Evolutionary conservation across 352 stramenopile species (phyloP).

Genomic region (Pythium monospermum): DNA sequence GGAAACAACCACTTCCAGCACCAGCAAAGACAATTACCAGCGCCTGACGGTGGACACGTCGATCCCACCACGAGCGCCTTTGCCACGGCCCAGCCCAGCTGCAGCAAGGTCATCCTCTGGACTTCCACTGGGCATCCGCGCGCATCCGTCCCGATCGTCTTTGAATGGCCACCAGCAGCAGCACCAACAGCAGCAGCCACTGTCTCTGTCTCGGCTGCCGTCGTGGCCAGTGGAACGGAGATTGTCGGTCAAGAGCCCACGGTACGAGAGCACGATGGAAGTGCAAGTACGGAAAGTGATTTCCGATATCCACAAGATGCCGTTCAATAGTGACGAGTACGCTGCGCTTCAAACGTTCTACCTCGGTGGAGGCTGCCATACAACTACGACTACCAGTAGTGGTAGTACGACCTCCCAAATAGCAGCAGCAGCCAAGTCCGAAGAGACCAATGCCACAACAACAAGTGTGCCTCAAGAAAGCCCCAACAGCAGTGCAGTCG

Average conservation of each 20-base stretch:
- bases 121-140: not conserved
- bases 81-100: slow-evolving; percentile 18
- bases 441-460: not conserved
- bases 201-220: slow-evolving; percentile 11
- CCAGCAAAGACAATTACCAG: not conserved
- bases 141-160: not conserved
- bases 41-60: not conserved
- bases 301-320: slow-evolving; percentile 49
- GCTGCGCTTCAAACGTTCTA: slow-evolving; percentile 58
- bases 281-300: slow-evolving; percentile 65
- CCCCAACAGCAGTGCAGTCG: slow-evolving; percentile 6
- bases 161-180: not conserved
- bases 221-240: slow-evolving; percentile 35
- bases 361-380: slow-evolving; percentile 41
- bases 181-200: not conserved
- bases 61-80: not conserved
- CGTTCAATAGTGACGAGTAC: slow-evolving; percentile 66
- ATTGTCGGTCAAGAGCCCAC: slow-evolving; percentile 59
- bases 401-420: too few species aligned
- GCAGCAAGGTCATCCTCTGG: not conserved
- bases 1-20: not conserved
- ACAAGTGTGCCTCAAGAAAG: not conserved
- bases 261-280: slow-evolving; percentile 71
- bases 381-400: too few species aligned
- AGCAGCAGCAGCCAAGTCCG: too few species aligned